phyloP scores from a whole-genome alignment of 164 flowering plant genomes.

The Liriodendron chinense region DNA sequence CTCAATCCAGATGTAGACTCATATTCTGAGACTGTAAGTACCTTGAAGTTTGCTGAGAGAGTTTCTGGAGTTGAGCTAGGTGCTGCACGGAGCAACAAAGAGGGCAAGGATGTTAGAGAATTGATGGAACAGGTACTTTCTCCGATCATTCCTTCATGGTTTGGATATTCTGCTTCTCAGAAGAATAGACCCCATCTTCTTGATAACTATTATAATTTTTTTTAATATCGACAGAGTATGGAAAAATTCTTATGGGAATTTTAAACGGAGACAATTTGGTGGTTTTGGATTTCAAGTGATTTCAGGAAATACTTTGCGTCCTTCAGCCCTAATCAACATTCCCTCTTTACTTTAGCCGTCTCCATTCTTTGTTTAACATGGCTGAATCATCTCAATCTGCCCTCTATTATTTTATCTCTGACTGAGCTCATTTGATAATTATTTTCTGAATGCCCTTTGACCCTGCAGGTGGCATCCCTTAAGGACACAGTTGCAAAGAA shows the following conservation, averaged over 20 bases:
- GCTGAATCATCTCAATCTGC: background rate
- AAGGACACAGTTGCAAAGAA: slow-evolving; percentile 74
- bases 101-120: slow-evolving; percentile 76
- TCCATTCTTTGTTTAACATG: background rate
- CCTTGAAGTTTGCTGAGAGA: slow-evolving; percentile 96
- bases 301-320: background rate
- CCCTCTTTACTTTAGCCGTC: background rate
- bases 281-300: background rate
- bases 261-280: background rate
- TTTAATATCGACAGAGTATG: background rate
- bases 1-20: slow-evolving; percentile 80
- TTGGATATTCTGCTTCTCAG: background rate
- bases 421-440: background rate
- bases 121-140: slow-evolving; percentile 85
- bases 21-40: slow-evolving; percentile 72
- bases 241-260: background rate
- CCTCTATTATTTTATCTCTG: background rate
- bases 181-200: background rate
- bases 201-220: background rate
- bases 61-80: slow-evolving; percentile 97
- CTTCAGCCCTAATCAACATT: background rate
- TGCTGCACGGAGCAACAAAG: slow-evolving; percentile 87
- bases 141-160: background rate
- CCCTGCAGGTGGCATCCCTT: slow-evolving; percentile 68
- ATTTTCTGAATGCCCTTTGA: background rate